Conservation (phyloP, 2,329 filamentous ascomycete genomes). For the Aspergillus floridensis region DNA sequence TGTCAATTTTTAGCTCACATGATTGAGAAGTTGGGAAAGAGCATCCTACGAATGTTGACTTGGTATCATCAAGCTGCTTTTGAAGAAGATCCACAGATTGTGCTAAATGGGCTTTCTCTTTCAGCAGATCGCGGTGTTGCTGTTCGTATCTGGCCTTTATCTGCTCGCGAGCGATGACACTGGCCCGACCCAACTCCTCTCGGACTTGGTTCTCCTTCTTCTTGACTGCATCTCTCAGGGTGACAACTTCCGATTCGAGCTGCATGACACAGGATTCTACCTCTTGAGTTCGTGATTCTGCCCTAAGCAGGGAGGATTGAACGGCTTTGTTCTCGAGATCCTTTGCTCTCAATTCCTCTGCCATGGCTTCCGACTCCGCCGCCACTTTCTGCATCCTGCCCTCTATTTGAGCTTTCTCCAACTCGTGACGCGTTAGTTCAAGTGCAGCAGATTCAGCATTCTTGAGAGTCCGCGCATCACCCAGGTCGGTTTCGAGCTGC, state of each 20-base stretch:
- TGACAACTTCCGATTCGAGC: conserved; percentile 23
- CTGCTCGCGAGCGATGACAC: conserved; percentile 26
- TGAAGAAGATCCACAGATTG: conserved; percentile 15
- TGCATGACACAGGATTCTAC: conserved; percentile 16
- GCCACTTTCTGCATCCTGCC: conserved; percentile 24
- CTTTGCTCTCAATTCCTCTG: conserved; percentile 19
- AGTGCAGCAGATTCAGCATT: conserved; percentile 19
- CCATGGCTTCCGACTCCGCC: conserved; percentile 15
- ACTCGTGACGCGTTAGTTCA: conserved; percentile 25
- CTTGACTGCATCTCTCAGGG: conserved; percentile 21
- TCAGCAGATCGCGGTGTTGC: conserved; percentile 24
- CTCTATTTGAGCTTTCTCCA: conserved; percentile 27
- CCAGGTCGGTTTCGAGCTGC: conserved; percentile 18
- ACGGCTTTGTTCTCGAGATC: conserved; percentile 20
- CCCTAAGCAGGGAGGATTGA: conserved; percentile 20
- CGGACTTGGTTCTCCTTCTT: conserved; percentile 26
- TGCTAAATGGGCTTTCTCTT: conserved; percentile 27
- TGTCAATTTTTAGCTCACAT: conserved; percentile 18
- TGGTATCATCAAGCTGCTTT: conserved; percentile 20
- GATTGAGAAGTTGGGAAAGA: background rate
- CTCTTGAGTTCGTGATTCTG: conserved; percentile 14
- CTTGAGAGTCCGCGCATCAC: conserved; percentile 17
- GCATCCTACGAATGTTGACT: conserved; percentile 25
- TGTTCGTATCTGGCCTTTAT: conserved; percentile 30
- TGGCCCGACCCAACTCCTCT: conserved; percentile 33